A percentile compares a stretch with the other conserved stretches of the same genome.
Conservation (phyloP, 768 basidiomycete species). For the Lanmaoa rubissima region DNA sequence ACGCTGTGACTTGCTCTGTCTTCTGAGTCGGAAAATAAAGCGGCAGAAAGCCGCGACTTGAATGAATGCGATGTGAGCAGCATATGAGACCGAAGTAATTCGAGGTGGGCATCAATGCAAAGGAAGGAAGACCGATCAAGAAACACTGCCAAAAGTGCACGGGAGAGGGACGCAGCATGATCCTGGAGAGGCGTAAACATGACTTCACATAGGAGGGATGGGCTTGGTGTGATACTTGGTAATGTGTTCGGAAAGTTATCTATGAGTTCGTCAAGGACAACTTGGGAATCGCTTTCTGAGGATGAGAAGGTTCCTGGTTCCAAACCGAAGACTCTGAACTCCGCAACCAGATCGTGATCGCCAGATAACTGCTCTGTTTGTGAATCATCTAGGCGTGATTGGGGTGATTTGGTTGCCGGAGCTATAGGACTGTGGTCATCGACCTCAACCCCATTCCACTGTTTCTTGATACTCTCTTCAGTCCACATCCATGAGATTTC, state of each 20-base stretch:
- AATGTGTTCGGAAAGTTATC: conserved; percentile 54
- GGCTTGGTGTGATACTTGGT: conserved; percentile 63
- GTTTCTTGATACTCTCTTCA: conserved; percentile 9
- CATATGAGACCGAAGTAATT: conserved; percentile 71
- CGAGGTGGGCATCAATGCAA: conserved; percentile 64
- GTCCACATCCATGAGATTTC: conserved; percentile 53
- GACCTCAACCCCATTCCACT: conserved; percentile 7
- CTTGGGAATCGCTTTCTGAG: conserved; percentile 16
- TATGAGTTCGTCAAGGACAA: conserved; percentile 48
- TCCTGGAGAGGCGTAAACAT: conserved; percentile 59
- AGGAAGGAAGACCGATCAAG: conserved; percentile 62
- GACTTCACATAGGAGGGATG: conserved; percentile 58
- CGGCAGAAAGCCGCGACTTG: conserved; percentile 61
- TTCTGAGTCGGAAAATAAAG: conserved; percentile 76
- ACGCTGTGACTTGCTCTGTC: conserved; percentile 40
- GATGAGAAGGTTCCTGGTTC: conserved; percentile 52
- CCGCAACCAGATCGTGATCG: conserved; percentile 37
- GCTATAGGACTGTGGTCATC: not conserved
- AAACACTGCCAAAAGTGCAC: conserved; percentile 64
- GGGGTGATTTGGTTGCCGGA: not conserved
- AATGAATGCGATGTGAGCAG: conserved; percentile 73
- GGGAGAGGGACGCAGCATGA: conserved; percentile 64
- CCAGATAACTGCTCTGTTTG: not conserved
- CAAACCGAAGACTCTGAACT: conserved; percentile 60
- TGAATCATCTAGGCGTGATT: not conserved